Evolutionary conservation across 2,329 filamentous ascomycete genomes (phyloP), one percentile per base, ranked within the genome.

Genomic region (Fusarium napiforme): DNA sequence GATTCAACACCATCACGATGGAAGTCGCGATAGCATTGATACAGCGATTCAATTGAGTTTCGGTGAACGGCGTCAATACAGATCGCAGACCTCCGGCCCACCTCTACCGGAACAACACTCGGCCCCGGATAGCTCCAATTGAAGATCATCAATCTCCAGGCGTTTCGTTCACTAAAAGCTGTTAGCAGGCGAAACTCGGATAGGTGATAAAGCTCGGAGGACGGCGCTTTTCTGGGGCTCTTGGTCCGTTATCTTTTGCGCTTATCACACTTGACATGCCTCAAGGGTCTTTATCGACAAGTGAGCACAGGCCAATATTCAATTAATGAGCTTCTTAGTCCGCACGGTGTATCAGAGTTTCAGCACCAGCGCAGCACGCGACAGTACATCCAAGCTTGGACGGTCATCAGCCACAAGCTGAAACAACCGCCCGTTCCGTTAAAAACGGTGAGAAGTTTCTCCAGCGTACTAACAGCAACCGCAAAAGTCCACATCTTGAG

Each of bases 91-190:
- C 28, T 26, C 40, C 28, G 60, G 23, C 34, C 37, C 21, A 47
- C n/a, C 21, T 34, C 36, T 23, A 11, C 12, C 49, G 53, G 55
- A 60, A 66, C 28, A 71, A 50, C 32, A 19, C 15, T 57, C 55
- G 56, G 53, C 47, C 52, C 40, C 50, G 42, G 23, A 50, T 14
- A 42, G 9, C 55, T 56, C 26, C n/a, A 34, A 18, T 28, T 19
- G 12, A 30, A 55, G 28, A 46, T 36, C 45, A 28, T 30, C 50
- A 32, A 40, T 53, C 40, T 66, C 26, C 36, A 9, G 15, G 18
- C 19, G 49, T 65, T 74, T 77, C 57, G 34, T 73, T 78, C 76
- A 78, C 76, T 78, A 78, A 78, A 78, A 77, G n/a, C 69, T 76
- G 64, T 78, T 78, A 78, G 73, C 64, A 77, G 55, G 39, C 53